A percentile compares a stretch with the other conserved stretches of the same genome.
phyloP scores from a whole-genome alignment of 768 basidiomycete species.

The Agrocybe praecox region DNA sequence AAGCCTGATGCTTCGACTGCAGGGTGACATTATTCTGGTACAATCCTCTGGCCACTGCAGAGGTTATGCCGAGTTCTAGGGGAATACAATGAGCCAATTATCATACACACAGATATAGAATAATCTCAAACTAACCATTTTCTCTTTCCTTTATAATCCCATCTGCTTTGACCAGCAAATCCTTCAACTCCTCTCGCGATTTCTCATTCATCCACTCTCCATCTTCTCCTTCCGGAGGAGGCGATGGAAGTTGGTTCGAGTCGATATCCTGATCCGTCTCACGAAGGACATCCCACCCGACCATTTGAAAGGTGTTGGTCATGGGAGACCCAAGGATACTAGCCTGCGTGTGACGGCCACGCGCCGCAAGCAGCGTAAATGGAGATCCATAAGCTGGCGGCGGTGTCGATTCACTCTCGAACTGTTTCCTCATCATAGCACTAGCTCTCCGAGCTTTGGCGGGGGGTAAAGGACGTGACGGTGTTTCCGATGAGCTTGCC shows the following conservation, averaged over 20 bases:
- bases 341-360: conserved; percentile 11
- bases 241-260: conserved; percentile 9
- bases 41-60: conserved; percentile 67
- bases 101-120: conserved; percentile 3
- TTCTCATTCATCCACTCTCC: conserved; percentile 42
- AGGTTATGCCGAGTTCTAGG: conserved; percentile 68
- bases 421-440: conserved; percentile 18
- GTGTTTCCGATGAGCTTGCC: conserved; percentile 42
- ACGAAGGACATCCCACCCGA: conserved; percentile 18
- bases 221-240: conserved; percentile 13
- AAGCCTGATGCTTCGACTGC: conserved; percentile 70
- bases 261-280: not conserved
- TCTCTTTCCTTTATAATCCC: conserved; percentile 77
- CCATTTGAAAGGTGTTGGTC: conserved; percentile 26
- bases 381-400: conserved; percentile 59
- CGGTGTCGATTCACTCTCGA: conserved; percentile 38
- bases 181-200: conserved; percentile 74
- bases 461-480: conserved; percentile 67
- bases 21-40: conserved; percentile 70
- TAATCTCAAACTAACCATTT: conserved; percentile 47
- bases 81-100: not conserved
- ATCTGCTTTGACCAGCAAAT: conserved; percentile 72
- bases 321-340: conserved; percentile 28
- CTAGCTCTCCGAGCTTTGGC: conserved; percentile 61
- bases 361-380: conserved; percentile 30